Conservation (phyloP, 1,139 yeast species). For the Saccharomyces hybrid region DNA sequence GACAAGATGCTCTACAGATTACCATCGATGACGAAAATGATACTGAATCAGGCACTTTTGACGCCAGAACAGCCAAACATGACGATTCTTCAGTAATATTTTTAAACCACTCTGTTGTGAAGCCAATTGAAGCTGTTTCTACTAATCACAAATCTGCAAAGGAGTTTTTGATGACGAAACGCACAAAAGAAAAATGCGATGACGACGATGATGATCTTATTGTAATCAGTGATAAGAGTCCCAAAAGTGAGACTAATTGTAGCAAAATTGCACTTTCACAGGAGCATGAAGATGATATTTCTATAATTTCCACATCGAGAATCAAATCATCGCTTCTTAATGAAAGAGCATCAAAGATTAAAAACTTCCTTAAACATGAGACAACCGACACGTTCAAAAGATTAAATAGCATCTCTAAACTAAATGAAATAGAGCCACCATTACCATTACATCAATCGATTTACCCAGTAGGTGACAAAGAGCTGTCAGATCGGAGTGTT, state of each 20-base stretch:
- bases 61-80: background rate
- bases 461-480: slow-evolving; percentile 7
- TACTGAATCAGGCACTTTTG: background rate
- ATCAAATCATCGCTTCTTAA: background rate
- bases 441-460: slow-evolving; percentile 15
- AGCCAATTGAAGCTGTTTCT: background rate
- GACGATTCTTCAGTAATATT: background rate
- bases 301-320: background rate
- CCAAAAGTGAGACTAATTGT: background rate
- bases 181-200: background rate
- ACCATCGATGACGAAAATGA: background rate
- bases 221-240: background rate
- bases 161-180: background rate
- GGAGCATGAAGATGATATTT: background rate
- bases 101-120: background rate
- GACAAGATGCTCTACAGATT: background rate
- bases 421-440: slow-evolving; percentile 15
- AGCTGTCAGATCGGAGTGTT: background rate
- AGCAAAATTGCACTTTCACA: background rate
- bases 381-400: slow-evolving; percentile 7
- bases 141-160: background rate
- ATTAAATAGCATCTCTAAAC: slow-evolving; percentile 13
- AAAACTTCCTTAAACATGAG: background rate
- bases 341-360: background rate
- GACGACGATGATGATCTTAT: background rate